Base-by-base conservation (phyloP, 495 filamentous ascomycete species). In the Penicillium herquei region DNA sequence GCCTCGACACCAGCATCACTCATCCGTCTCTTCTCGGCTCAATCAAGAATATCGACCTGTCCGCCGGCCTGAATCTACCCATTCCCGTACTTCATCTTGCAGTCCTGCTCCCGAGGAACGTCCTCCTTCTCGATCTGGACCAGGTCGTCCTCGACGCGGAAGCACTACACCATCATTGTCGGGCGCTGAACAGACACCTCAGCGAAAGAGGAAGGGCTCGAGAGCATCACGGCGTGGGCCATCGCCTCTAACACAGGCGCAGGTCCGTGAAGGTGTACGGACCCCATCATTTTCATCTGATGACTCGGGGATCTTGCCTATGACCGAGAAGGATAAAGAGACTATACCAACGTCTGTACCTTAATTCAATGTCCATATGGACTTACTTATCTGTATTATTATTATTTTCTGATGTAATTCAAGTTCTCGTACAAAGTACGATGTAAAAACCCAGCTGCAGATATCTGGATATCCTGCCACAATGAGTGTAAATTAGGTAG, bases 81-180 rank as follows among this genome's bases (percentile, higher is more conserved):
- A 77, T 55, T 78, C 77, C 8, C 77, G 75, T 13, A 78, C 69
- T 12, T 72, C 73, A 1, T 82, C 79, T 39, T 78, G 78, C 32
- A 81, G 77, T 56, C 75, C 69, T 33, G 81, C 78, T 35, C 78
- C 78, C 3, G 55, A 75, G 30, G 74, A 77, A 31, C 69, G 74
- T 4, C 68, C 74, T 8, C 70, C 74, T 0, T 77, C 74, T 1
- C 66, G 70, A 39, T 76, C 73, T 11, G 70, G 68, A 7, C 48
- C 60, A 9, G 65, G 69, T 37, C 70, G 70, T 48, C 69, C 74
- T 3, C 74, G 74, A 12, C 71, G 74, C 26, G 66, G 68, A 21
- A 74, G 69, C 46, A 66, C 61, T 10, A 67, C 62, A 11, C 64
- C 66, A 0, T 61, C 65, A 5, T 45, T 64, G 6, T 68, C 71